Evolutionary conservation across 495 filamentous ascomycete genomes (phyloP), one percentile per base, ranked within the genome.

Genomic region (Astrocystis sublimbata): DNA sequence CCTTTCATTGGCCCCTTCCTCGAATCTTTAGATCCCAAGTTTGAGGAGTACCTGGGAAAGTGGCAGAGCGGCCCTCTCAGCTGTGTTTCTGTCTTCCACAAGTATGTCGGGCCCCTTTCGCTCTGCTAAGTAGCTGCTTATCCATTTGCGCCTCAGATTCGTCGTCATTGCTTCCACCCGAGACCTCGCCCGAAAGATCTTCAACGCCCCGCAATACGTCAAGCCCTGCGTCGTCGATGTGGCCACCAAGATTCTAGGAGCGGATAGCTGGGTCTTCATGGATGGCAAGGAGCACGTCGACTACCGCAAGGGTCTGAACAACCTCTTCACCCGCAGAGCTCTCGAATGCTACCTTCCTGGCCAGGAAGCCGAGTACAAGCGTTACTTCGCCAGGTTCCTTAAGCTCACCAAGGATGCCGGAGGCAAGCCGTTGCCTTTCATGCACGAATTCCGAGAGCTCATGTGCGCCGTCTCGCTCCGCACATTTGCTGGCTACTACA

Each of bases 11-110:
- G 94, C 19, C 94, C 94, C 8, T 98, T 98, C 76, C 82, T 98
- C 42, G 77, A 96, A 71, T 97, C 93, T 17, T 80, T 98, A 52
- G 88, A 96, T 70, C 94, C 94, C 49, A 91, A 93, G 61, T 97
- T 97, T 77, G 84, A 87, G 62, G 85, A 92, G 68, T 98, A 98
- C 76, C 81, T 91, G 72, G 88, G 83, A 31, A 96, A 98, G 83
- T 98, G 93, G 93, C 70, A 85, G 67, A 94, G 91, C 73, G 94
- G 90, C 13, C 86, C 87, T 12, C 81, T 98, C 68, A 97, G 93
- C 79, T 98, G 94, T 77, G 93, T 98, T 61, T 97, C 92, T 12
- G 92, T 98, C 62, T 98, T 98, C 80, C 94, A 98, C 85, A 98
- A 98, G 93, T 97, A 85, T 69, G 91, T 70, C 51, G n/a, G 17